A percentile compares a stretch with the other conserved stretches of the same genome.
Conservation (phyloP, 805 yeast species). For the Wickerhamiella sergipiensis region DNA sequence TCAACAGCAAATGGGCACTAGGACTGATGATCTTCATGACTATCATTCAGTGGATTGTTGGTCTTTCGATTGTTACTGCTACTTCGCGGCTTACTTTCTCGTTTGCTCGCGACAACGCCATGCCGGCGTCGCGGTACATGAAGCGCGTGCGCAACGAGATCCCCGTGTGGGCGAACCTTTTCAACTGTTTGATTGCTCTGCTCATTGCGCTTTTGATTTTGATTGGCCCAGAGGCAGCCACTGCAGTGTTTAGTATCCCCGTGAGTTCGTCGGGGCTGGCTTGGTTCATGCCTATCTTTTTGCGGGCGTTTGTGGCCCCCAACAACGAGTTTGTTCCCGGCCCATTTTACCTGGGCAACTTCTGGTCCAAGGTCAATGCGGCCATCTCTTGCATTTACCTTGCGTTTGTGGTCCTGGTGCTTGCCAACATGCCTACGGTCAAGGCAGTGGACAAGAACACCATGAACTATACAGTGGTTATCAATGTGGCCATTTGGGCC, state of each 20-base stretch:
- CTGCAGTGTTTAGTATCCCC: constrained; percentile 47
- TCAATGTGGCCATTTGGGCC: constrained; percentile 47
- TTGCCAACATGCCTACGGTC: constrained; percentile 45
- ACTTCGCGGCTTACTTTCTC: constrained; percentile 57
- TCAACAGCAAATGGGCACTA: constrained; percentile 30
- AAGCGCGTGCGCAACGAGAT: constrained; percentile 35
- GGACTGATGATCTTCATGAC: constrained; percentile 33
- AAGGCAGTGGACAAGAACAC: constrained; percentile 20
- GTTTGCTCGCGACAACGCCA: constrained; percentile 53
- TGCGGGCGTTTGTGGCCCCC: constrained; percentile 41
- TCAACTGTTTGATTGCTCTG: constrained; percentile 55
- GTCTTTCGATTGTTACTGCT: constrained; percentile 48
- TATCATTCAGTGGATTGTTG: constrained; percentile 42
- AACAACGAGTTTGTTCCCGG: constrained; percentile 40
- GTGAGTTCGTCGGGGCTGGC: constrained; percentile 51
- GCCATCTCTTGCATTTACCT: constrained; percentile 36
- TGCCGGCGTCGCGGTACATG: constrained; percentile 43
- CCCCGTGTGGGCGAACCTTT: constrained; percentile 50
- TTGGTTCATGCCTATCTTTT: constrained; percentile 42
- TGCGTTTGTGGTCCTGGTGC: constrained; percentile 32
- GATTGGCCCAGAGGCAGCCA: constrained; percentile 43
- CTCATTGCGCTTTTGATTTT: constrained; percentile 44
- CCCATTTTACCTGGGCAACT: constrained; percentile 46
- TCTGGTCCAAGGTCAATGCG: constrained; percentile 31
- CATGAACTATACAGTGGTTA: constrained; percentile 57